Evolutionary conservation across 805 yeast genomes (phyloP).

Genomic region (Danielia oregonensis): DNA sequence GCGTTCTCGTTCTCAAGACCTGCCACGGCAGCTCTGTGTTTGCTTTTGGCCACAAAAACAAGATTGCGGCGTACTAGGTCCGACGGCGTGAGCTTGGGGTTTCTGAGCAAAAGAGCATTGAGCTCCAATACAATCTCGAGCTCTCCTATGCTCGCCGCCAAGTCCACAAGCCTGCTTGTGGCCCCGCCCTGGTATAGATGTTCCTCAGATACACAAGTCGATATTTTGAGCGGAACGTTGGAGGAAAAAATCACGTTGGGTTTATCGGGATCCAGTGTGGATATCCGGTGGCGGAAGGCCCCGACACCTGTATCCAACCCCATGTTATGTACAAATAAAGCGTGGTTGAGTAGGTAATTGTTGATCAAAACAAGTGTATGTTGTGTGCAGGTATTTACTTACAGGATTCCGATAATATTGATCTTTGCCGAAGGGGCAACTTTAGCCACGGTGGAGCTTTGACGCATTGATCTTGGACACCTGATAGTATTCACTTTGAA

Average conservation of each 20-base stretch:
- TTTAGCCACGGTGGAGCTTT: no score
- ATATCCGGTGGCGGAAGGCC: slow-evolving; percentile 6
- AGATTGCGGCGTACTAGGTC: slow-evolving; percentile 32
- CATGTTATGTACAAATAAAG: background rate
- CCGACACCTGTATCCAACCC: background rate
- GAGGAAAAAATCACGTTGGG: slow-evolving; percentile 39
- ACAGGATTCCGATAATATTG: no score
- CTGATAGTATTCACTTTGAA: no score
- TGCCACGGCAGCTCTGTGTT: slow-evolving; percentile 1
- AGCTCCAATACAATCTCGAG: slow-evolving; percentile 31
- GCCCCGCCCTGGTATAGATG: slow-evolving; percentile 11
- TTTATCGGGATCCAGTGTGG: slow-evolving; percentile 25
- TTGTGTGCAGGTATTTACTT: no score
- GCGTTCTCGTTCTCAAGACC: background rate
- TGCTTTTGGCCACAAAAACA: slow-evolving; percentile 28
- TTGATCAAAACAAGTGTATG: background rate
- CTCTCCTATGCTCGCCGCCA: slow-evolving; percentile 12
- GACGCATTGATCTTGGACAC: no score
- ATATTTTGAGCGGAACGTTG: slow-evolving; percentile 26
- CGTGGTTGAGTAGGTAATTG: background rate
- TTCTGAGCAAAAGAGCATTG: slow-evolving; percentile 31
- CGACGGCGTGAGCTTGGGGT: slow-evolving; percentile 25
- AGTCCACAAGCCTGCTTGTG: slow-evolving; percentile 13
- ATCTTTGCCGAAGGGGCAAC: no score
- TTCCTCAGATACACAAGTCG: slow-evolving; percentile 15